These are phyloP conservation scores for Erucastrum elatum DNA, from an alignment of 345 rosid genomes.

Conservation along the genomic window DNA sequence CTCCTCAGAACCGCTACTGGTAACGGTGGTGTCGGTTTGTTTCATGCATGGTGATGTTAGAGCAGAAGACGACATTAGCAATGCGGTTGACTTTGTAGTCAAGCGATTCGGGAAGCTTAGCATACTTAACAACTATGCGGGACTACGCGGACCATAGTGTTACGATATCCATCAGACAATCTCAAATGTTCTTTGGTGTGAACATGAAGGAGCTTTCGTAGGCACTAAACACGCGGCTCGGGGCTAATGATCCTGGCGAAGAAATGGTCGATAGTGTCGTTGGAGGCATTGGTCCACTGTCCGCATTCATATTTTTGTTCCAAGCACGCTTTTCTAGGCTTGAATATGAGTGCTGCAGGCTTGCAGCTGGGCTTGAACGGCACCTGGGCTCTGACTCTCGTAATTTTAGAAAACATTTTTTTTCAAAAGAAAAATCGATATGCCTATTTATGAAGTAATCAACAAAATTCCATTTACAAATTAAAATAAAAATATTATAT, in stretches of 20 bases:
- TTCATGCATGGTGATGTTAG: constrained; percentile 77
- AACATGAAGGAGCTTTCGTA: constrained; percentile 77
- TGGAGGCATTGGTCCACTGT: constrained; percentile 72
- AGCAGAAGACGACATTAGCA: constrained; percentile 54
- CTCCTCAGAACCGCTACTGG: no score
- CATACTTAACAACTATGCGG: constrained; percentile 84
- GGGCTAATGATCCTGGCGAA: constrained; percentile 60
- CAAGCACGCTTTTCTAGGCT: constrained; percentile 78
- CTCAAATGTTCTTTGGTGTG: constrained; percentile 66
- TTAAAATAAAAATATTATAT: no score
- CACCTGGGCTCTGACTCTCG: constrained; percentile 41
- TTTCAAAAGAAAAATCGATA: no score
- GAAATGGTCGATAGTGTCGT: constrained; percentile 65
- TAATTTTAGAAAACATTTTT: constrained; percentile 14
- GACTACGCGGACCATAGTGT: no score
- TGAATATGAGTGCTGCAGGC: constrained; percentile 81
- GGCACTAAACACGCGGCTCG: constrained; percentile 95
- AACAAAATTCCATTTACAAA: not conserved
- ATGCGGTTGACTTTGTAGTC: constrained; percentile 63
- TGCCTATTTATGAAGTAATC: not conserved
- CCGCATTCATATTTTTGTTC: constrained; percentile 66
- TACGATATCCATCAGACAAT: constrained; percentile 35
- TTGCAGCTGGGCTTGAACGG: constrained; percentile 83
- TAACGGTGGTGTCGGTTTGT: constrained; percentile 21
- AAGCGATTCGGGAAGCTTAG: constrained; percentile 62